Percentiles rank a stretch among this genome's conserved stretches.
Conservation (phyloP, 108 stramenopile species). For the Phaeodactylum tricornutum region DNA sequence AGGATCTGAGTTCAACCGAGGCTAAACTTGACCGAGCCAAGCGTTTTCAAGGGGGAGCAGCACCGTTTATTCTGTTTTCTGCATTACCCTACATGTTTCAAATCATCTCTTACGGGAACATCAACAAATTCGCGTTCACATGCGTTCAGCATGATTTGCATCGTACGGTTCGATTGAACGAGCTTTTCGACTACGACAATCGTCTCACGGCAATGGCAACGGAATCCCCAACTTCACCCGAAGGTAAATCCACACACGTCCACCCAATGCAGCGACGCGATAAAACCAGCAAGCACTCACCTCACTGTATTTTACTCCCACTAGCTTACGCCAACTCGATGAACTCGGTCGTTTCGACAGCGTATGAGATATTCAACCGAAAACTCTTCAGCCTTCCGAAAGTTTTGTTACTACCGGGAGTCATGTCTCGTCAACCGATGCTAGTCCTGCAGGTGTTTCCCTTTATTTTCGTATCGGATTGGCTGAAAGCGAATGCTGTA, state of each 20-base stretch:
- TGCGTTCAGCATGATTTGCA: conserved; percentile 72
- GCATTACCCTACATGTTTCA: conserved; percentile 84
- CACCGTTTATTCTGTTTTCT: conserved; percentile 61
- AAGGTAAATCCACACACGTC: conserved; percentile 16
- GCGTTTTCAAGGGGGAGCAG: conserved; percentile 58
- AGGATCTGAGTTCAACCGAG: conserved; percentile 2
- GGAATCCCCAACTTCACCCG: conserved; percentile 59
- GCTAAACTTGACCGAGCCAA: conserved; percentile 24
- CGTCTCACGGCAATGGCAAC: conserved; percentile 60
- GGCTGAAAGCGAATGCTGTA: conserved; percentile 55
- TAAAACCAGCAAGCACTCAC: no score
- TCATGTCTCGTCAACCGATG: conserved; percentile 62
- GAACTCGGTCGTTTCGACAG: conserved; percentile 60
- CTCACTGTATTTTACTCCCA: not conserved
- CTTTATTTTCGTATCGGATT: conserved; percentile 64
- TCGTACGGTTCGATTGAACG: conserved; percentile 65
- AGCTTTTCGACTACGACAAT: conserved; percentile 68
- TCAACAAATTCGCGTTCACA: conserved; percentile 69
- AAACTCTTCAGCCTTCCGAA: conserved; percentile 83
- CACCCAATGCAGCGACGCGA: no score
- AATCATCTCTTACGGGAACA: conserved; percentile 69
- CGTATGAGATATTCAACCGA: conserved; percentile 71
- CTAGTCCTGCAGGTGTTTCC: conserved; percentile 72
- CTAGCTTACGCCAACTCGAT: conserved; percentile 52
- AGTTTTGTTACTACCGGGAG: conserved; percentile 59